Conservation (phyloP, 1,284 basidiomycete species). For the Amylostereum areolatum region DNA sequence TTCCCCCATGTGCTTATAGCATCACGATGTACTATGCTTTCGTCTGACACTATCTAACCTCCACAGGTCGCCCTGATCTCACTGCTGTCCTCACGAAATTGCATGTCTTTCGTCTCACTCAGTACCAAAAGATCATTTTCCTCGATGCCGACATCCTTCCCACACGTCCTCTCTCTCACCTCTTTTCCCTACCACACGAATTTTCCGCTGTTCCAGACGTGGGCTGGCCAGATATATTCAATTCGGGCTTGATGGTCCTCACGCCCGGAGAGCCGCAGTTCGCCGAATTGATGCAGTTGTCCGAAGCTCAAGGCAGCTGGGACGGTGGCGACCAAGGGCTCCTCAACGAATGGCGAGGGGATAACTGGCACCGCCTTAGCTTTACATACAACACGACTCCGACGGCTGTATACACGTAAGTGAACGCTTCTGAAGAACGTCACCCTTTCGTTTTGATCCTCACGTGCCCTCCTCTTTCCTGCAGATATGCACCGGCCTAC, state of each 20-base stretch:
- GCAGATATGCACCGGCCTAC: slow-evolving; percentile 92
- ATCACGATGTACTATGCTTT: background rate
- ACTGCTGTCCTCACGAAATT: slow-evolving; percentile 91
- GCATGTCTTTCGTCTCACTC: slow-evolving; percentile 87
- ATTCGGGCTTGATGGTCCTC: slow-evolving; percentile 91
- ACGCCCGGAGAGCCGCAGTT: slow-evolving; percentile 82
- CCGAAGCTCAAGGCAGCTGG: slow-evolving; percentile 81
- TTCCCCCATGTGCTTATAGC: too few species aligned
- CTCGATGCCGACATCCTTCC: slow-evolving; percentile 96
- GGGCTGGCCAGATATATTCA: slow-evolving; percentile 99
- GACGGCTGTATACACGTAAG: slow-evolving; percentile 94
- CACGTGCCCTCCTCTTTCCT: slow-evolving; percentile 7
- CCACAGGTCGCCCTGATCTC: slow-evolving; percentile 85
- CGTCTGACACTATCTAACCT: slow-evolving; percentile 3
- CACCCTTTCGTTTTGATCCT: slow-evolving; percentile 9
- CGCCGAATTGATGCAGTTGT: slow-evolving; percentile 61
- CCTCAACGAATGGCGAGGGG: slow-evolving; percentile 89
- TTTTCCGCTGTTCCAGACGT: slow-evolving; percentile 92
- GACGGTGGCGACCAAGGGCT: slow-evolving; percentile 97
- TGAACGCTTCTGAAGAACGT: slow-evolving; percentile 11
- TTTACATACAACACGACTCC: slow-evolving; percentile 98
- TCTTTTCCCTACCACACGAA: slow-evolving; percentile 74
- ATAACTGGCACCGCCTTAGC: slow-evolving; percentile 85
- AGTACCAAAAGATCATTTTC: slow-evolving; percentile 88
- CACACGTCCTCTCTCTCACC: slow-evolving; percentile 79